These are phyloP conservation scores for Mycothermus thermophilus DNA, from an alignment of 495 filamentous ascomycete genomes.

Conservation along the genomic window DNA sequence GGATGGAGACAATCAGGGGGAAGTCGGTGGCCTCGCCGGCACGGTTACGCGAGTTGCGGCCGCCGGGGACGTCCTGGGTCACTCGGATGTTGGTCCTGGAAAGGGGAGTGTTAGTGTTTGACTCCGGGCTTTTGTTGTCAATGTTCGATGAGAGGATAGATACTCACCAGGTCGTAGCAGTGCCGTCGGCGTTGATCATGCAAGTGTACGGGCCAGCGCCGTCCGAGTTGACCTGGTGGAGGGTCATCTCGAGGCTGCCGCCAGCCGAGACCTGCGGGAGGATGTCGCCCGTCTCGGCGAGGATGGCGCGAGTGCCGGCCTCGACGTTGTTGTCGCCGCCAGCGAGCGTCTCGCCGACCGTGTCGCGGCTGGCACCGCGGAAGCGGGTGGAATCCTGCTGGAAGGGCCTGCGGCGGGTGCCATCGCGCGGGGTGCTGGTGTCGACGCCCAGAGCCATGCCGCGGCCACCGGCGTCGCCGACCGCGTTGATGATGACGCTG, in stretches of 20 bases:
- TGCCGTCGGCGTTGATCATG: slow-evolving; percentile 37
- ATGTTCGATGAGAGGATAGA: too few species aligned
- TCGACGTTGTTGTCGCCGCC: slow-evolving; percentile 35
- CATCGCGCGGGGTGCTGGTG: slow-evolving; percentile 36
- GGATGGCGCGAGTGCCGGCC: slow-evolving; percentile 31
- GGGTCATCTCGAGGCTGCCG: slow-evolving; percentile 37
- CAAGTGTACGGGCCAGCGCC: slow-evolving; percentile 34
- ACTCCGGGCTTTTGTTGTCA: too few species aligned
- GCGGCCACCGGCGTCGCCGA: slow-evolving; percentile 34
- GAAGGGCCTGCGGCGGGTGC: slow-evolving; percentile 37
- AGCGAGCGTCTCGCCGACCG: slow-evolving; percentile 29
- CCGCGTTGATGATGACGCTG: slow-evolving; percentile 34
- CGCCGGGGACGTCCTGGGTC: slow-evolving; percentile 22
- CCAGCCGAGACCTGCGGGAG: slow-evolving; percentile 37
- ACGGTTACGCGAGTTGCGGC: slow-evolving; percentile 22
- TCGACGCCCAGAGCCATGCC: slow-evolving; percentile 37
- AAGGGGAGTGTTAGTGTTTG: neutral
- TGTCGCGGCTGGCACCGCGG: slow-evolving; percentile 27
- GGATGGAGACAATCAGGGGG: slow-evolving; percentile 32
- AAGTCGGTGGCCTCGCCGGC: slow-evolving; percentile 27
- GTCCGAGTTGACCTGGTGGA: slow-evolving; percentile 39
- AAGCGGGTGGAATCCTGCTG: slow-evolving; percentile 42
- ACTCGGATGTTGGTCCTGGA: slow-evolving; percentile 23
- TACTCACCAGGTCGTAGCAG: slow-evolving; percentile 25
- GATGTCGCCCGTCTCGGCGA: slow-evolving; percentile 29